These are phyloP conservation scores for Phellinidium pouzarii DNA, from an alignment of 1,284 basidiomycete species.

Conservation along the genomic window DNA sequence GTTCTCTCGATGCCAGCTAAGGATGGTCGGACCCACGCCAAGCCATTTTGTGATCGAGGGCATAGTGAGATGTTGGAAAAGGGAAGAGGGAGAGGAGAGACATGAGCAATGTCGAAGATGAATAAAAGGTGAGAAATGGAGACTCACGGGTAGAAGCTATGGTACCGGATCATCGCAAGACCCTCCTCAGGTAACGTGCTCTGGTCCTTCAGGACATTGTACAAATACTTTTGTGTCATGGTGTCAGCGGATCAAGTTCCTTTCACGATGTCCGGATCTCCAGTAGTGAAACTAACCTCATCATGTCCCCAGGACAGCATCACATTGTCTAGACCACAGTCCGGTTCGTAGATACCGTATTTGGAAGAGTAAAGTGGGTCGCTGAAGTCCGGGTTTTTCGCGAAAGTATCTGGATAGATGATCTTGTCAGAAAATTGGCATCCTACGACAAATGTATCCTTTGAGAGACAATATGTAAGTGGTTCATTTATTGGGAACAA, in stretches of 20 bases:
- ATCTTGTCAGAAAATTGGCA: slow-evolving; percentile 80
- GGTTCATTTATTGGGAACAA: slow-evolving; percentile 25
- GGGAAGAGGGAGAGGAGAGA: not conserved
- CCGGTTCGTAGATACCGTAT: slow-evolving; percentile 75
- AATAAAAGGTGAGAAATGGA: not conserved
- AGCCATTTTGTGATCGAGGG: not conserved
- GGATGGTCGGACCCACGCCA: not conserved
- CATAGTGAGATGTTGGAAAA: not conserved
- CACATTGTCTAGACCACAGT: slow-evolving; percentile 84
- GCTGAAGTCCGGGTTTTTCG: slow-evolving; percentile 66
- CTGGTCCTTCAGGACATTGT: slow-evolving; percentile 71
- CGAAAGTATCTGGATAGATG: slow-evolving; percentile 80
- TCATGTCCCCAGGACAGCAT: slow-evolving; percentile 91
- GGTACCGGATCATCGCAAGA: slow-evolving; percentile 88
- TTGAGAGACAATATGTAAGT: slow-evolving; percentile 5
- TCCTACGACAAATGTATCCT: slow-evolving; percentile 86
- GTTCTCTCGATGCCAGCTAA: slow-evolving; percentile 78
- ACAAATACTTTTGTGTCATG: slow-evolving; percentile 47
- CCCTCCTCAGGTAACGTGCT: slow-evolving; percentile 73
- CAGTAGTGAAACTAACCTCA: slow-evolving; percentile 42
- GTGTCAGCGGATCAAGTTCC: not conserved
- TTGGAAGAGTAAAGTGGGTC: slow-evolving; percentile 74
- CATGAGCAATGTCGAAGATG: slow-evolving; percentile 11
- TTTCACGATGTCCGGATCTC: not conserved
- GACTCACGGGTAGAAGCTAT: slow-evolving; percentile 82